phyloP scores from a whole-genome alignment of 2,329 filamentous ascomycete species.

The Didymosphaeria variabile region DNA sequence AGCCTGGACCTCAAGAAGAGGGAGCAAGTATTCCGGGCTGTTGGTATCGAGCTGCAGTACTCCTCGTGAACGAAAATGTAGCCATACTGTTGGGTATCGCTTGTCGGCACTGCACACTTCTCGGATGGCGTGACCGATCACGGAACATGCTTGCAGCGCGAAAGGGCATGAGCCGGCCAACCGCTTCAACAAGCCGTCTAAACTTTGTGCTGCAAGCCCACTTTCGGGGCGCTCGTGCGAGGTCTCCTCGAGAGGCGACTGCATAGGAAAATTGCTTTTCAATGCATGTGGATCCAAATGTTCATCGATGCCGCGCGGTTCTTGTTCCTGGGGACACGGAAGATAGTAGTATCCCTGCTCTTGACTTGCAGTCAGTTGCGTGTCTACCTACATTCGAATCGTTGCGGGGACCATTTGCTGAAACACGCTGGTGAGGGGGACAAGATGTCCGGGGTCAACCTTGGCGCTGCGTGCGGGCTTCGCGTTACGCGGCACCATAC shows the following conservation, averaged over 20 bases:
- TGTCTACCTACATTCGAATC: constrained; percentile 29
- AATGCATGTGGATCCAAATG: constrained; percentile 24
- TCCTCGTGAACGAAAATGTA: constrained; percentile 68
- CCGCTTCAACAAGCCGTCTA: background rate
- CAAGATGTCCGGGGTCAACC: constrained; percentile 26
- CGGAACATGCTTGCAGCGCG: constrained; percentile 13
- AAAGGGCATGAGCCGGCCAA: constrained; percentile 9
- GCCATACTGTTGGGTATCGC: constrained; percentile 19
- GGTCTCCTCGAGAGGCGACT: constrained; percentile 28
- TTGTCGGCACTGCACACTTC: constrained; percentile 18
- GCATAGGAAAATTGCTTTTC: constrained; percentile 19
- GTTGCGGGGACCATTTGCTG: constrained; percentile 37
- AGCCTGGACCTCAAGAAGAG: constrained; percentile 80
- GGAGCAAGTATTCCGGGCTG: constrained; percentile 78
- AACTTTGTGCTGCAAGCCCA: constrained; percentile 19
- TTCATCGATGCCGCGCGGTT: constrained; percentile 21
- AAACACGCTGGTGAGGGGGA: constrained; percentile 35
- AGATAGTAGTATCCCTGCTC: constrained; percentile 28
- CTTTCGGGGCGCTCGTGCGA: constrained; percentile 22
- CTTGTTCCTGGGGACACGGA: constrained; percentile 28
- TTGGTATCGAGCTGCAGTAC: constrained; percentile 84
- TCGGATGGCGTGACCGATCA: constrained; percentile 17
- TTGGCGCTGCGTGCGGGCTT: constrained; percentile 27
- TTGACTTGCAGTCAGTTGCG: constrained; percentile 21
- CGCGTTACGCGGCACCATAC: constrained; percentile 27